Evolutionary conservation across 1,284 basidiomycete genomes (phyloP), one percentile per base, ranked within the genome.

Genomic region (Rhizopogon parksii): DNA sequence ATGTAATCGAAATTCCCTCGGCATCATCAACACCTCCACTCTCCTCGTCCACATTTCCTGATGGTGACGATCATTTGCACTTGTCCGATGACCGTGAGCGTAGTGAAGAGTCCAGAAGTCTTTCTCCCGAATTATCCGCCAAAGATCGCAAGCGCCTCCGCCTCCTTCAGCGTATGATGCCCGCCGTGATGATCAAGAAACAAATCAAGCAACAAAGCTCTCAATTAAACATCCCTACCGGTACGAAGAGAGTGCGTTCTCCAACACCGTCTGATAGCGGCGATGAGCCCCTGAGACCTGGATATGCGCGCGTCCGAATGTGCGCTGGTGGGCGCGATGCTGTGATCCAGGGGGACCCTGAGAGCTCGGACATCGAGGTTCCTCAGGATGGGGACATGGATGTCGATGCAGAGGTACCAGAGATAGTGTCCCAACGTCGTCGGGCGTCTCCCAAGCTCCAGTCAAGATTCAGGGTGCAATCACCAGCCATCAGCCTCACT

Each of bases 311-410:
- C 35, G 66, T 66, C 50, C 67, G 72, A 57, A 69, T 51, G 53
- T 65, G 51, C 59, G 56, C 55, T 58, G 66, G 47, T 19, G 63
- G 53, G 49, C 63, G 24, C 60, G 68, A 51, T 30, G 51, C 57
- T 8, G 57, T 64, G 14, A 67, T 80, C 43, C 73, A 64, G 58
- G 78, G 77, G 8, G 78, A 79, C 54, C 59, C 73, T 2, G 77
- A 79, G 53, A 78, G 74, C 60, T 75, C 75, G 11, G 71, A 73
- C 7, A 53, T 63, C 35, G 66, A 69, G 38, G 49, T 0, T 40
- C 43, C 15, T 45, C 5, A 7, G n/a, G 24, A 47, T 15, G 24
- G n/a, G 5, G 43, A 34, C 8, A 30, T 32, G 6, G 35, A 42
- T 3, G 49, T 30, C 14, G 37, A 32, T 11, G 45, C 36, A 34